phyloP scores from a whole-genome alignment of 345 rosid species.

The Sonneratia alba region DNA sequence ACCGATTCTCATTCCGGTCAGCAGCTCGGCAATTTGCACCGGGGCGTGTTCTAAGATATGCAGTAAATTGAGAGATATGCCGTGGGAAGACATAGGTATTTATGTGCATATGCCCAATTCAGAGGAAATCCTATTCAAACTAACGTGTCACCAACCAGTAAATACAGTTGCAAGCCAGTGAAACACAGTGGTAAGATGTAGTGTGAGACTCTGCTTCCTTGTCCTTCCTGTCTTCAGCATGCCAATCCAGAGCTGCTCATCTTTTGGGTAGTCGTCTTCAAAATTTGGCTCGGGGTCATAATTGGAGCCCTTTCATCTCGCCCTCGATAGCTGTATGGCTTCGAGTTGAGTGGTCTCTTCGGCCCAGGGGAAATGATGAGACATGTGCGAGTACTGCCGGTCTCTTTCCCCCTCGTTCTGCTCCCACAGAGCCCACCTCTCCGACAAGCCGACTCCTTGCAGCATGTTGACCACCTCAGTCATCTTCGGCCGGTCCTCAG shows the following conservation, averaged over 20 bases:
- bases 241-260: neutral
- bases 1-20: no score
- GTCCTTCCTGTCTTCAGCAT: neutral
- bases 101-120: neutral
- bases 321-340: conserved; percentile 66
- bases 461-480: conserved; percentile 70
- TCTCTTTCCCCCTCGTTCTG: conserved; percentile 53
- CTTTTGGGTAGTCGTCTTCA: neutral
- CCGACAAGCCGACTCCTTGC: conserved; percentile 50
- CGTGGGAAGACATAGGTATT: no score
- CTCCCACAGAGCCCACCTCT: conserved; percentile 79
- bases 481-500: conserved; percentile 71
- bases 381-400: conserved; percentile 36
- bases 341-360: conserved; percentile 66
- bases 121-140: neutral
- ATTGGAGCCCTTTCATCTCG: conserved; percentile 31
- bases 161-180: neutral
- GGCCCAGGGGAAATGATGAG: conserved; percentile 52
- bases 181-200: neutral
- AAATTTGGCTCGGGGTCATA: neutral
- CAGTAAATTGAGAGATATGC: no score
- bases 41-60: no score
- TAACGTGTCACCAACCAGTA: neutral
- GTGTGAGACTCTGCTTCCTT: neutral
- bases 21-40: no score